Evolutionary conservation across 495 filamentous ascomycete genomes (phyloP).

Genomic region (Aspergillus asperescens): DNA sequence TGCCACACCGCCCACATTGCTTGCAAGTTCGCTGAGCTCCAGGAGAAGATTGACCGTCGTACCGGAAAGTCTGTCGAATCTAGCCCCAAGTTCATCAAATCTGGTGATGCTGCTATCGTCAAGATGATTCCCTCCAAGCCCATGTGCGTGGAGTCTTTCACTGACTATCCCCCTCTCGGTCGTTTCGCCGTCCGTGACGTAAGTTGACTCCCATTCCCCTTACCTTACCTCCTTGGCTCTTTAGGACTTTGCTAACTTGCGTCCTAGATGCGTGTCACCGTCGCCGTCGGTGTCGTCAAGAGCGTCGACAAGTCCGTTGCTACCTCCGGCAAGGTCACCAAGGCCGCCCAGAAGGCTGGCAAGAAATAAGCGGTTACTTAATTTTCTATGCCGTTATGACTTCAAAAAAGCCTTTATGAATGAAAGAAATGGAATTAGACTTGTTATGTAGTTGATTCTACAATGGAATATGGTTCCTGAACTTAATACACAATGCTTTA

Average conservation of each 20-base stretch:
- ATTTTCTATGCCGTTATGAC: conserved; percentile 14
- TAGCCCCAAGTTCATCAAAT: conserved; percentile 98
- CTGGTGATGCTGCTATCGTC: conserved; percentile 98
- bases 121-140: conserved; percentile 99
- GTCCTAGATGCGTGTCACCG: conserved; percentile 60
- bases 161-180: conserved; percentile 96
- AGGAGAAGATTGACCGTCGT: conserved; percentile 99
- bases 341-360: conserved; percentile 61
- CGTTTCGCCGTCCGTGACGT: conserved; percentile 92
- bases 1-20: conserved; percentile 99
- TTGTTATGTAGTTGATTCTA: conserved; percentile 16
- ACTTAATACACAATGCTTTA: no score
- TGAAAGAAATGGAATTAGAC: conserved; percentile 18
- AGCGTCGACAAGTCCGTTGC: conserved; percentile 70
- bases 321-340: conserved; percentile 69
- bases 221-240: conserved; percentile 19
- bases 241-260: not conserved
- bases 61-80: conserved; percentile 95
- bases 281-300: conserved; percentile 96
- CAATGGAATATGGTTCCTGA: conserved; percentile 11
- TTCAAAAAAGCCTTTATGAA: conserved; percentile 13
- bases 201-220: not conserved
- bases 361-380: conserved; percentile 53
- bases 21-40: conserved; percentile 98
- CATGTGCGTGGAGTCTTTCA: conserved; percentile 99